Conservation (phyloP, 208 protist genomes). For the Entamoeba dispar region DNA sequence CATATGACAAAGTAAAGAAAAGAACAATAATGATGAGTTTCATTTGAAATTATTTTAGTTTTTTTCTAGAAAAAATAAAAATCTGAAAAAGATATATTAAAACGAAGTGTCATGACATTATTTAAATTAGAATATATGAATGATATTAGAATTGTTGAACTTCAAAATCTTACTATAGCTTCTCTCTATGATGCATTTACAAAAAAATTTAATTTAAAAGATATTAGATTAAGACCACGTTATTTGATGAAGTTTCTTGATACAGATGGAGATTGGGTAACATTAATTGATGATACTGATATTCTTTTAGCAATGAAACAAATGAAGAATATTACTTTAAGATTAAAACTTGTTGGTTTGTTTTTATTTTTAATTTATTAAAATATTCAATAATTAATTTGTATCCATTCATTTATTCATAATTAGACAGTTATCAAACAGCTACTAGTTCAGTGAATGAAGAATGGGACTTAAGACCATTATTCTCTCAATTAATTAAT, state of each 20-base stretch:
- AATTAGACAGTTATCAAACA: not conserved
- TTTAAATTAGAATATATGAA: not conserved
- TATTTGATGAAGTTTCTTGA: not conserved
- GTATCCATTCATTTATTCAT: not conserved
- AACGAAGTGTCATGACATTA: not conserved
- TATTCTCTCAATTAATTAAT: not conserved
- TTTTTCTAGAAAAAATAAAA: no score
- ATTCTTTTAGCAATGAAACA: not conserved
- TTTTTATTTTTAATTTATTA: not conserved
- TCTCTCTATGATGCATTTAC: not conserved
- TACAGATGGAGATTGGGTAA: not conserved
- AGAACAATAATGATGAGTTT: no score
- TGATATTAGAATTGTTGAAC: not conserved
- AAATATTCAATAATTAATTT: not conserved
- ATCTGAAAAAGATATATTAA: no score
- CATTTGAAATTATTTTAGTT: no score
- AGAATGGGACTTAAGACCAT: not conserved
- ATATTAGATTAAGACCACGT: not conserved
- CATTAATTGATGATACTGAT: not conserved
- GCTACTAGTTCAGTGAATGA: not conserved
- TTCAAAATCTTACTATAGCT: not conserved
- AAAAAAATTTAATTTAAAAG: not conserved
- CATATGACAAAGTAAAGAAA: no score
- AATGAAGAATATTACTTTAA: not conserved
- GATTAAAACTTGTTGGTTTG: not conserved